phyloP scores from a whole-genome alignment of 1,139 yeast species.

The Magnusiomyces suaveolens region DNA sequence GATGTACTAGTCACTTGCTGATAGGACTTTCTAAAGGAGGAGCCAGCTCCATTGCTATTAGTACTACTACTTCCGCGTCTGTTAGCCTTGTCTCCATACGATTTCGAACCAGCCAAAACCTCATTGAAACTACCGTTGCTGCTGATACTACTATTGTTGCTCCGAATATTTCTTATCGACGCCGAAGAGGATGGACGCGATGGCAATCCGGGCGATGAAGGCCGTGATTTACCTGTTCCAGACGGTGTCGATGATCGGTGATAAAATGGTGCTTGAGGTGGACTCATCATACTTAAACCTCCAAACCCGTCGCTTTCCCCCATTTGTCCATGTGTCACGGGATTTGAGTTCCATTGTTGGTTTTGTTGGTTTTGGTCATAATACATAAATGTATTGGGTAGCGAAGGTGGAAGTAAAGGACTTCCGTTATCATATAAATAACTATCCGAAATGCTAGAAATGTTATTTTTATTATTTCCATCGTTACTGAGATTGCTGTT shows the following conservation, averaged over 20 bases:
- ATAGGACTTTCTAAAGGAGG: slow-evolving; percentile 19
- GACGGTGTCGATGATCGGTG: background rate
- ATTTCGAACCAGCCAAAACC: background rate
- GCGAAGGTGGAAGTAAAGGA: background rate
- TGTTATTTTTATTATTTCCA: background rate
- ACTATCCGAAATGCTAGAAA: background rate
- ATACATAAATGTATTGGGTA: background rate
- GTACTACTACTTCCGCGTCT: background rate
- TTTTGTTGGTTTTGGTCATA: slow-evolving; percentile 8
- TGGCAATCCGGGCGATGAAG: slow-evolving; percentile 23
- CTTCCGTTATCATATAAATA: background rate
- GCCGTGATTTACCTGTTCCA: slow-evolving; percentile 10
- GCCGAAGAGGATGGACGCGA: slow-evolving; percentile 23
- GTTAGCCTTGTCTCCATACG: background rate
- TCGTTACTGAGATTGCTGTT: background rate
- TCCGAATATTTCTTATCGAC: background rate
- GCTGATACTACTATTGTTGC: background rate
- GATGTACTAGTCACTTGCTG: slow-evolving; percentile 20
- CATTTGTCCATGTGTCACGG: background rate
- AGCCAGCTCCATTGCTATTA: background rate
- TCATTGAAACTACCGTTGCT: background rate
- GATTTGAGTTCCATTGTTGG: background rate
- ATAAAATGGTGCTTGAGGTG: background rate
- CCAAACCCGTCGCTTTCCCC: background rate
- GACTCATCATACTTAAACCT: background rate